phyloP scores from a whole-genome alignment of 2,329 filamentous ascomycete species.

The Phialophora tarda region DNA sequence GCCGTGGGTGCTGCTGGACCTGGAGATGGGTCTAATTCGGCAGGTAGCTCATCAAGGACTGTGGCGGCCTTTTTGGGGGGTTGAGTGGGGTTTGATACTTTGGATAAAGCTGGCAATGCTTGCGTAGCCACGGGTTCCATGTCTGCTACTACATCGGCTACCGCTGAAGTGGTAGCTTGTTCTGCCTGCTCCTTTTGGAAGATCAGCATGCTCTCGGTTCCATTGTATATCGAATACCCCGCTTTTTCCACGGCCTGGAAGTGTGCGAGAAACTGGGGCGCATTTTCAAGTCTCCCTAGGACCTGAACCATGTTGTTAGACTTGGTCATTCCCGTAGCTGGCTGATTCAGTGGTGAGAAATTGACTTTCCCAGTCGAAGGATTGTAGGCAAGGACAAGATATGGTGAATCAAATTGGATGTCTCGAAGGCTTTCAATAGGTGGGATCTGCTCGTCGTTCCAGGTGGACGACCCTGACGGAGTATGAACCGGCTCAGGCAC shows the following conservation, averaged over 20 bases:
- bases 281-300: constrained; percentile 47
- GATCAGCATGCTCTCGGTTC: constrained; percentile 45
- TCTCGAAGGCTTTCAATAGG: constrained; percentile 26
- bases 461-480: constrained; percentile 24
- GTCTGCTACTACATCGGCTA: background rate
- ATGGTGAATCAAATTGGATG: constrained; percentile 27
- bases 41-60: constrained; percentile 35
- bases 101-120: background rate
- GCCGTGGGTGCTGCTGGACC: constrained; percentile 36
- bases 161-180: background rate
- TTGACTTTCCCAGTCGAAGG: constrained; percentile 35
- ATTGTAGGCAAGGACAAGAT: constrained; percentile 33
- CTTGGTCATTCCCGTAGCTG: constrained; percentile 11
- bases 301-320: constrained; percentile 43
- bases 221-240: constrained; percentile 52
- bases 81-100: background rate
- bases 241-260: constrained; percentile 47
- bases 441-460: constrained; percentile 36
- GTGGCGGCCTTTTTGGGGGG: constrained; percentile 27
- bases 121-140: background rate
- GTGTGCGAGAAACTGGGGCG: constrained; percentile 50
- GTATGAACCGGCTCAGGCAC: constrained; percentile 31
- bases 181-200: constrained; percentile 32
- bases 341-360: constrained; percentile 34
- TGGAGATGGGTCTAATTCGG: constrained; percentile 24